Percentiles rank a stretch among this genome's conserved stretches.
Evolutionary conservation across 805 yeast genomes (phyloP).

Genomic region (Saccharomycopsis sp.): DNA sequence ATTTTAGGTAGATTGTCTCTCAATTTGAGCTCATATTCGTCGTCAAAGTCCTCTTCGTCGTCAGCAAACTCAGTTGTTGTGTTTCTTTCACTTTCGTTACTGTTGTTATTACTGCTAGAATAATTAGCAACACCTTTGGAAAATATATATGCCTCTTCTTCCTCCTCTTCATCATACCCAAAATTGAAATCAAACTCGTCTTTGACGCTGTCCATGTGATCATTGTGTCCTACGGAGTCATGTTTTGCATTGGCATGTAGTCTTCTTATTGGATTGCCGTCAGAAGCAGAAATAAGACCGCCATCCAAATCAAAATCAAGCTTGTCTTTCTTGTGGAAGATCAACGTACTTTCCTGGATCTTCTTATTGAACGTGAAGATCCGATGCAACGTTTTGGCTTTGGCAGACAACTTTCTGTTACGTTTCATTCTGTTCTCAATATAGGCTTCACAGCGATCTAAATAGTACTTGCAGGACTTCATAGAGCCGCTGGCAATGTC

Average conservation of each 20-base stretch:
- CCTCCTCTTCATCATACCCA: neutral
- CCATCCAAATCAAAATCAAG: constrained; percentile 29
- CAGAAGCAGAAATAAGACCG: neutral
- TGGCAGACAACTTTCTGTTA: constrained; percentile 48
- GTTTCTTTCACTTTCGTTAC: neutral
- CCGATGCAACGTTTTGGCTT: constrained; percentile 72
- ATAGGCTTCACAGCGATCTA: constrained; percentile 70
- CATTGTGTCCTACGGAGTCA: neutral
- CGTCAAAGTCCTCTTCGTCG: neutral
- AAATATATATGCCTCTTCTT: neutral
- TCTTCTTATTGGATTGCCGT: too few relatives aligned
- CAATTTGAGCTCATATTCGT: neutral
- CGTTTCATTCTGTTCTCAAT: constrained; percentile 61
- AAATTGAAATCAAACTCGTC: constrained; percentile 1
- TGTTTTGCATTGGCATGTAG: too few relatives aligned
- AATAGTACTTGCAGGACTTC: constrained; percentile 74
- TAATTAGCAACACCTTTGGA: neutral
- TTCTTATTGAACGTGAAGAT: constrained; percentile 69
- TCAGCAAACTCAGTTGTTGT: neutral
- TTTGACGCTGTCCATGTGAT: neutral
- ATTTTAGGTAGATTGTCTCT: neutral
- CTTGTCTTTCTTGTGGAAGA: constrained; percentile 1
- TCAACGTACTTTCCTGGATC: constrained; percentile 64
- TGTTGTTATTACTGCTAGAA: neutral
- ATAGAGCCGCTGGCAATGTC: constrained; percentile 89